A percentile compares a stretch with the other conserved stretches of the same genome.
Conservation (phyloP, 305 asterid species). For the Nicotiana rustica region DNA sequence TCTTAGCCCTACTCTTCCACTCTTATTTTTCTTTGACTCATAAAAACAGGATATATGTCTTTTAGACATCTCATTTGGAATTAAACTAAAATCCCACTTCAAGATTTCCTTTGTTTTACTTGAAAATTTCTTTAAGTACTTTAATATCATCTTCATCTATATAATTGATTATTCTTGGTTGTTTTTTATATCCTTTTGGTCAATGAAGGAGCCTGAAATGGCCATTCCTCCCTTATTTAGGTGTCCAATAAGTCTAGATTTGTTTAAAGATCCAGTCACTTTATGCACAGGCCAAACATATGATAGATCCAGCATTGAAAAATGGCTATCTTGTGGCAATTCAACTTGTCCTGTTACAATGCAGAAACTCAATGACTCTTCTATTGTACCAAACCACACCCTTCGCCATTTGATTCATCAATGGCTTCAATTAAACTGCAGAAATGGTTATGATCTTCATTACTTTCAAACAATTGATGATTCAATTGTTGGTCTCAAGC, state of each 20-base stretch:
- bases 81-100: neutral
- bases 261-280: slow-evolving; percentile 68
- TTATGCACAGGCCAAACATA: slow-evolving; percentile 70
- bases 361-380: slow-evolving; percentile 61
- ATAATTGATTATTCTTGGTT: neutral
- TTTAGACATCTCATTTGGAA: neutral
- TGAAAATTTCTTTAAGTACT: neutral
- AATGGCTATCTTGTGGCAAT: slow-evolving; percentile 62
- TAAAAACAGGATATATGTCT: neutral
- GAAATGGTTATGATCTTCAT: slow-evolving; percentile 29
- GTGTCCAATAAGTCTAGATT: slow-evolving; percentile 70
- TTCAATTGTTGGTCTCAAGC: slow-evolving; percentile 38
- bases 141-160: neutral
- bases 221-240: slow-evolving; percentile 56
- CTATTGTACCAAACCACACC: slow-evolving; percentile 63
- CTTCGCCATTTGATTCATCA: slow-evolving; percentile 58
- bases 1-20: slow-evolving; percentile 21
- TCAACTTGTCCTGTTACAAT: slow-evolving; percentile 68
- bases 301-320: slow-evolving; percentile 60
- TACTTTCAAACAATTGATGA: slow-evolving; percentile 12
- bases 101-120: neutral
- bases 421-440: slow-evolving; percentile 47
- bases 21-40: too few species aligned
- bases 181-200: too few species aligned
- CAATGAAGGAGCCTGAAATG: slow-evolving; percentile 42